Base-by-base conservation (phyloP, 257 asterid species). In the Perilla frutescens region DNA sequence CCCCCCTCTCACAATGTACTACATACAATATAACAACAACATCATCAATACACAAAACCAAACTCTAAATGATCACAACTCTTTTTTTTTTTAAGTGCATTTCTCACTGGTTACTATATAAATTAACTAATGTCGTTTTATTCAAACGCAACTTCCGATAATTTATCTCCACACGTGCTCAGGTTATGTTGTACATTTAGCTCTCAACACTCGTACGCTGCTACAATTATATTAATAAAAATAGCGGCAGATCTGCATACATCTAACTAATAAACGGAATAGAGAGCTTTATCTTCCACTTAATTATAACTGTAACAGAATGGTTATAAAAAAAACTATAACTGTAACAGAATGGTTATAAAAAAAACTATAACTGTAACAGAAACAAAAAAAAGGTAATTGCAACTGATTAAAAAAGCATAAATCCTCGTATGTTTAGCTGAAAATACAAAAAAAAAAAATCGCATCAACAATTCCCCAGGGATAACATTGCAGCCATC, bases 1-100 rank as follows among this genome's bases (percentile, higher is more conserved):
- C 14, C 98, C 98, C 83, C 98, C 98, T 81, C 89, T 87, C 78
- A 94, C 98, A 86, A 94, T 91, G 86, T 81, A 91, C 98, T 91
- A 48, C 82, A 82, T 36, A 51, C 39, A 20, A 20, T 20, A 63
- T 4, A 79, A 49, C 34, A 77, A 45, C 13, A 62, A 2, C 53
- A 40, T 75, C 14, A 51, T 66, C 56, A 76, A 51, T 49, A 55
- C 15, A 20, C n/a, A 47, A 7, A 26, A 49, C 32, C 5, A 49
- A 67, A 66, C 50, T 66, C 64, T 13, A 54, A 45, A 39, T 32
- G 10, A 72, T 29, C 61, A 49, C 7, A 6, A 7, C 50, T 32
- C 9, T 11, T 32, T 14, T 31, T 70, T 55, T 11, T n/a, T n/a
- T n/a, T n/a, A n/a, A 7, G 4, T 36, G 5, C 0, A 15, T 41